phyloP scores from a whole-genome alignment of 1,284 basidiomycete genomes.

The Tremellales sp. region DNA sequence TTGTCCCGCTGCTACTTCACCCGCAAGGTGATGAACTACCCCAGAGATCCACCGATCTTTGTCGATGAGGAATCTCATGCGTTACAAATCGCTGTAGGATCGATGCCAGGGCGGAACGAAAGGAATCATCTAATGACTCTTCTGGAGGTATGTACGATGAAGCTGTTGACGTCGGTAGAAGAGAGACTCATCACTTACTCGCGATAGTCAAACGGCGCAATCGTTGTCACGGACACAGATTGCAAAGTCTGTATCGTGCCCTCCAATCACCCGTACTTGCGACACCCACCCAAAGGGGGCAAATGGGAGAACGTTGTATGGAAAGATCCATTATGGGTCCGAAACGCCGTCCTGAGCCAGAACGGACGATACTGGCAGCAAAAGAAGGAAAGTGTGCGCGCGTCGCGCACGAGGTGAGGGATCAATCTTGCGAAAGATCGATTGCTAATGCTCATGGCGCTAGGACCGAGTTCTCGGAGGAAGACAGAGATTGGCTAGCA shows the following conservation, averaged over 20 bases:
- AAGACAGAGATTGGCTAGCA: slow-evolving; percentile 18
- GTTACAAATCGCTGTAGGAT: slow-evolving; percentile 9
- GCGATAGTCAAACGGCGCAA: slow-evolving; percentile 16
- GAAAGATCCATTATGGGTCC: neutral
- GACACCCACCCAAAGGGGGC: neutral
- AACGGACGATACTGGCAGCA: neutral
- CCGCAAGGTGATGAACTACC: slow-evolving; percentile 4
- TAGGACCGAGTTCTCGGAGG: slow-evolving; percentile 13
- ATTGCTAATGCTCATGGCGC: no score
- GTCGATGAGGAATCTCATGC: neutral
- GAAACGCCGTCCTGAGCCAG: neutral
- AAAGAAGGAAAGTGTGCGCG: no score
- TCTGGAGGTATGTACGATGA: slow-evolving; percentile 17
- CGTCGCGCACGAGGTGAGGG: no score
- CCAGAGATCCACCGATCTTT: neutral
- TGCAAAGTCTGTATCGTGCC: slow-evolving; percentile 11
- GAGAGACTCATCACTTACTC: neutral
- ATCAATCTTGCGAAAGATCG: no score
- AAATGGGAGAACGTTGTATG: neutral
- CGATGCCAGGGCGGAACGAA: slow-evolving; percentile 1
- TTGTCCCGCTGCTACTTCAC: slow-evolving; percentile 20
- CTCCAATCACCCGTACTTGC: slow-evolving; percentile 5
- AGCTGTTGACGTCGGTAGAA: neutral
- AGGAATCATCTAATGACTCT: slow-evolving; percentile 10
- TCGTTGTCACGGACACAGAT: slow-evolving; percentile 12